Base-by-base conservation (phyloP, 2,329 filamentous ascomycete genomes). In the Fusarium coffeatum region DNA sequence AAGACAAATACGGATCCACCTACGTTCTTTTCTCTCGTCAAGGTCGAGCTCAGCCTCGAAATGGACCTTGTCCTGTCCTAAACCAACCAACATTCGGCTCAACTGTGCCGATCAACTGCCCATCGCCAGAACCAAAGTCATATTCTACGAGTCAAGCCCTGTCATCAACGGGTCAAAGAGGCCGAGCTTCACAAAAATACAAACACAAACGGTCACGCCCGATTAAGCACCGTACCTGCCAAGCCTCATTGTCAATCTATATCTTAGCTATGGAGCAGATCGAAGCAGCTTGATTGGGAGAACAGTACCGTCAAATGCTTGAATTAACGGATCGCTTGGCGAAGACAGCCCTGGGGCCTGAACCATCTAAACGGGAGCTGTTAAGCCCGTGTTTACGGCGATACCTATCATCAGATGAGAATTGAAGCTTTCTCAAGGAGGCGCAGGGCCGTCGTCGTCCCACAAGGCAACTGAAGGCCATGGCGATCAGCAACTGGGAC, bases 1-100 rank as follows among this genome's bases (percentile, higher is more conserved):
- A 65, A 42, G 43, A 28, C 20, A 60, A 22, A 23, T 55, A 61
- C 59, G 63, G 62, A 66, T 66, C 42, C 32, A 66, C 30, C 30
- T 28, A 66, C 42, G 55, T 66, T 66, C 46, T 64, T 48, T 43
- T 28, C 40, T 51, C 49, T 41, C 32, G 32, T 51, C 49, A 51
- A 41, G 49, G 34, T 61, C 34, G 18, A 59, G 63, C 63, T 66
- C 62, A 66, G 63, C 63, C 63, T 66, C 48, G 25, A 65, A 41
- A 59, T 37, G 37, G 62, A 42, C 60, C 49, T 53, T 53, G 49
- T 53, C 23, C 51, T 65, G 28, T 43, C 54, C 61, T 48, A 60
- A 28, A 62, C 54, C 37, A 60, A 53, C 49, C 49, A 40, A 47
- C 42, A 42, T 48, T 48, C 63, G 63, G 63, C 62, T 66, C 43